Percentiles rank a stretch among this genome's conserved stretches.
phyloP scores from a whole-genome alignment of 2,329 filamentous ascomycete species.

The Albophoma yamanashiensis region DNA sequence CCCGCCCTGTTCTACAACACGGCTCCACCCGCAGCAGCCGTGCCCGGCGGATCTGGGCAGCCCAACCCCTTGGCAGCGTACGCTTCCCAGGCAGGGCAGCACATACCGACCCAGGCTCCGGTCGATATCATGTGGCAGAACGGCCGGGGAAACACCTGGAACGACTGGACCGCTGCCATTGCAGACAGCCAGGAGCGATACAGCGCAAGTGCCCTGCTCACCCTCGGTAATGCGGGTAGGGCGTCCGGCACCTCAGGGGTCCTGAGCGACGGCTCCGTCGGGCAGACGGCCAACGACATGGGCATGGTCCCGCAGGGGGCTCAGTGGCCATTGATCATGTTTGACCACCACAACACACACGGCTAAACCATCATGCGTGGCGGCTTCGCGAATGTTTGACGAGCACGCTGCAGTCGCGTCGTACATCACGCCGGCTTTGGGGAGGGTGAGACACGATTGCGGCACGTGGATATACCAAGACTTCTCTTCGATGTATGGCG shows the following conservation, averaged over 20 bases:
- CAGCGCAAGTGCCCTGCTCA: conserved; percentile 37
- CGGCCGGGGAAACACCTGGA: conserved; percentile 34
- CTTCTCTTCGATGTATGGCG: neutral
- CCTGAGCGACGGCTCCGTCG: conserved; percentile 2
- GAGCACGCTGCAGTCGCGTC: conserved; percentile 3
- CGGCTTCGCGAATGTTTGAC: neutral
- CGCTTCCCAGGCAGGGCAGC: conserved; percentile 26
- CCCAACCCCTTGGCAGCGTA: conserved; percentile 28
- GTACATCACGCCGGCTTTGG: neutral
- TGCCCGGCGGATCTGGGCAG: conserved; percentile 10
- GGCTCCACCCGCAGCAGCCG: conserved; percentile 3
- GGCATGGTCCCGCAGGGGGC: conserved; percentile 14
- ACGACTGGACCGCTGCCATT: conserved; percentile 43
- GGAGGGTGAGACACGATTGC: neutral
- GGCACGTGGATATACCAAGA: neutral
- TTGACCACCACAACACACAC: conserved; percentile 12
- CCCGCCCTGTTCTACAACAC: conserved; percentile 17
- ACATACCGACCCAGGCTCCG: conserved; percentile 11
- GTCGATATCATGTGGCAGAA: conserved; percentile 22
- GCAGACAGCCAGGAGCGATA: conserved; percentile 38
- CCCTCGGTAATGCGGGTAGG: conserved; percentile 23
- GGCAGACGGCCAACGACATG: conserved; percentile 8
- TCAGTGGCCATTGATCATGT: conserved; percentile 21
- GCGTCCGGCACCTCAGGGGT: neutral
- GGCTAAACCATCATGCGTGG: neutral